Evolutionary conservation across 139 green algal species (phyloP).

Genomic region (Closterium sp.): DNA sequence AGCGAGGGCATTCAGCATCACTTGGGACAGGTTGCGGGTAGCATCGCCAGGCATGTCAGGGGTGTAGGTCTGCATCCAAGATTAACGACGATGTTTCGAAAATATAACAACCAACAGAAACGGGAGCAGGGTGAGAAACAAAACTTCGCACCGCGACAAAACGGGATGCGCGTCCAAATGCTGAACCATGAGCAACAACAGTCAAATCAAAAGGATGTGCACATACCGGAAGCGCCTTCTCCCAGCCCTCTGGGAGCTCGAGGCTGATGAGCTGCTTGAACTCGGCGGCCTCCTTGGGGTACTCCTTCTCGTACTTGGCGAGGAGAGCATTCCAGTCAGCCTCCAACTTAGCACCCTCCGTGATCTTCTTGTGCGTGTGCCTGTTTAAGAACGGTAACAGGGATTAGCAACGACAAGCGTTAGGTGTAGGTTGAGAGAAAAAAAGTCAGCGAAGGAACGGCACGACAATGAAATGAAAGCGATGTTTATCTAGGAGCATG

Average conservation of each 20-base stretch:
- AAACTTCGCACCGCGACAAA: background rate
- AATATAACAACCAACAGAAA: background rate
- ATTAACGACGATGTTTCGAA: too few relatives aligned
- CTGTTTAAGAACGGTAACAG: slow-evolving; percentile 1
- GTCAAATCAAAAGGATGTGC: background rate
- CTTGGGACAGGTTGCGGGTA: slow-evolving; percentile 91
- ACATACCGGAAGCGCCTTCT: slow-evolving; percentile 73
- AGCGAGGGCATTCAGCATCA: slow-evolving; percentile 92
- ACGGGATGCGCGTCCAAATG: background rate
- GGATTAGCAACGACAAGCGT: background rate
- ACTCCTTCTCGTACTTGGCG: slow-evolving; percentile 69
- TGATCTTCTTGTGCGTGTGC: slow-evolving; percentile 27
- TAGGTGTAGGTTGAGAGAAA: too few relatives aligned
- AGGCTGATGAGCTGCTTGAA: slow-evolving; percentile 76
- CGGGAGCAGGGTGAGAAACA: background rate
- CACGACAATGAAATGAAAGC: too few relatives aligned
- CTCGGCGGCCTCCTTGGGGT: slow-evolving; percentile 80
- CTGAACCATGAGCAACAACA: background rate
- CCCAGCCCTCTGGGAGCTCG: slow-evolving; percentile 85
- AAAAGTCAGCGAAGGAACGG: background rate
- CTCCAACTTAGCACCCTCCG: slow-evolving; percentile 68
- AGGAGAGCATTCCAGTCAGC: slow-evolving; percentile 72
- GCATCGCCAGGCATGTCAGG: slow-evolving; percentile 90
- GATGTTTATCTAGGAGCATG: too few relatives aligned
- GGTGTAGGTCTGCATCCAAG: slow-evolving; percentile 60